These are phyloP conservation scores for Gillenia trifoliata DNA, from an alignment of 306 rosid genomes.

Conservation along the genomic window DNA sequence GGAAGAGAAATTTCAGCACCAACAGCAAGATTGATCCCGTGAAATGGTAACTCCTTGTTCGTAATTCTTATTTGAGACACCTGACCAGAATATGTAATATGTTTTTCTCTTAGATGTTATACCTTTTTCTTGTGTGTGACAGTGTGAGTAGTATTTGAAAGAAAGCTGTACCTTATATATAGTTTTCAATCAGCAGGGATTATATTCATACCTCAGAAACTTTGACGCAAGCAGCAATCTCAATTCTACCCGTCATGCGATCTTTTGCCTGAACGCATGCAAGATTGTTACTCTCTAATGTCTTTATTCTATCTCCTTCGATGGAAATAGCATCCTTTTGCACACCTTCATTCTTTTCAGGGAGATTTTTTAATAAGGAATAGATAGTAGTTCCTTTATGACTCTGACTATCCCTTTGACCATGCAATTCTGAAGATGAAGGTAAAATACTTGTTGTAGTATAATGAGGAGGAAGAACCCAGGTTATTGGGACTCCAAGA, in stretches of 20 bases:
- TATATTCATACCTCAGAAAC: slow-evolving; percentile 69
- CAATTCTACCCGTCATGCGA: slow-evolving; percentile 63
- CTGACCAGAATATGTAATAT: slow-evolving; percentile 36
- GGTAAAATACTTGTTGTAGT: slow-evolving; percentile 64
- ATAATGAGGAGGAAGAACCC: slow-evolving; percentile 94
- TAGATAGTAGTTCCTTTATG: slow-evolving; percentile 60
- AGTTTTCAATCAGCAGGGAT: not conserved
- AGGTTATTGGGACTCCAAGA: slow-evolving; percentile 82
- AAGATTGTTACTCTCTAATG: slow-evolving; percentile 59
- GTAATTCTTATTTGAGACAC: slow-evolving; percentile 78
- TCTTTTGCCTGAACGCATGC: slow-evolving; percentile 95
- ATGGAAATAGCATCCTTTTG: slow-evolving; percentile 64
- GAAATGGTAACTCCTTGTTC: slow-evolving; percentile 49
- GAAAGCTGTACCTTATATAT: not conserved
- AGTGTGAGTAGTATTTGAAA: not conserved
- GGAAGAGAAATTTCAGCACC: slow-evolving; percentile 73
- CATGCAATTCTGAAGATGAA: slow-evolving; percentile 49
- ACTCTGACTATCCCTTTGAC: slow-evolving; percentile 47
- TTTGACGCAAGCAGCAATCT: slow-evolving; percentile 85
- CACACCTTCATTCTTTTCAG: slow-evolving; percentile 49
- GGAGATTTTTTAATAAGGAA: slow-evolving; percentile 48
- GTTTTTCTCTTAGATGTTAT: not conserved
- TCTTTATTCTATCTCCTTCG: slow-evolving; percentile 71
- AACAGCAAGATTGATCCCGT: slow-evolving; percentile 63
- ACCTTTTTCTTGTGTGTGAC: not conserved